Conservation (phyloP, 2,329 filamentous ascomycete genomes). For the Diaporthe sp. region DNA sequence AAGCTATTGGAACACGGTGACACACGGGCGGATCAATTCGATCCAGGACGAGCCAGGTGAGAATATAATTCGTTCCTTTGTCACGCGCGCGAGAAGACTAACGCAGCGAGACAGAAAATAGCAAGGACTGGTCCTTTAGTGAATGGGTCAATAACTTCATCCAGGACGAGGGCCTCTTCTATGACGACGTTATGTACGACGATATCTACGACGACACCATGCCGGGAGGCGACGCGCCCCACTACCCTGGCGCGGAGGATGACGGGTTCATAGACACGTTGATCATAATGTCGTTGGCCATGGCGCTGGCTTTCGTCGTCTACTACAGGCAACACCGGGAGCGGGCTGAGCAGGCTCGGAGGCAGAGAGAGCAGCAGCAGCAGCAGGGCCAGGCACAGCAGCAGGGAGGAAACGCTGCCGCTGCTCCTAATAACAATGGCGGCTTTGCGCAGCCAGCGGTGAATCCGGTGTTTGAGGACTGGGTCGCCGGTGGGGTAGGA, state of each 20-base stretch:
- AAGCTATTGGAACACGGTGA: conserved; percentile 95
- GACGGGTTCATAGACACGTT: conserved; percentile 88
- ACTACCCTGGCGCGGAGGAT: conserved; percentile 72
- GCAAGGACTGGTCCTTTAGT: conserved; percentile 81
- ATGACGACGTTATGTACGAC: conserved; percentile 71
- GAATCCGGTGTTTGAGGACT: conserved; percentile 77
- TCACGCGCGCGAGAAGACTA: conserved; percentile 44
- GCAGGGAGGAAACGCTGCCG: conserved; percentile 34
- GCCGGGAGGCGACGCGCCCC: conserved; percentile 69
- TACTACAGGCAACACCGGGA: conserved; percentile 85
- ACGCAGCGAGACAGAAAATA: conserved; percentile 65
- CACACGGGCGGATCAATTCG: conserved; percentile 89
- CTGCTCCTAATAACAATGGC: conserved; percentile 43
- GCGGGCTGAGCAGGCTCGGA: conserved; percentile 59
- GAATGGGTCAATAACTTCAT: conserved; percentile 93
- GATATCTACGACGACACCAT: conserved; percentile 69
- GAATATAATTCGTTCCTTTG: conserved; percentile 46
- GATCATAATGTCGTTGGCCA: conserved; percentile 83
- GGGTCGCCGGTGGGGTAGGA: conserved; percentile 74
- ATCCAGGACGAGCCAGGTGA: conserved; percentile 91
- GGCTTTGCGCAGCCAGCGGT: conserved; percentile 67
- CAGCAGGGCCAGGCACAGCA: conserved; percentile 35
- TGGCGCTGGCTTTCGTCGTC: conserved; percentile 81
- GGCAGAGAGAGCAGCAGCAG: conserved; percentile 45
- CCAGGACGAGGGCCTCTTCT: conserved; percentile 75